Evolutionary conservation across 306 rosid species (phyloP).

Genomic region (Astragalus glycyphyllos): DNA sequence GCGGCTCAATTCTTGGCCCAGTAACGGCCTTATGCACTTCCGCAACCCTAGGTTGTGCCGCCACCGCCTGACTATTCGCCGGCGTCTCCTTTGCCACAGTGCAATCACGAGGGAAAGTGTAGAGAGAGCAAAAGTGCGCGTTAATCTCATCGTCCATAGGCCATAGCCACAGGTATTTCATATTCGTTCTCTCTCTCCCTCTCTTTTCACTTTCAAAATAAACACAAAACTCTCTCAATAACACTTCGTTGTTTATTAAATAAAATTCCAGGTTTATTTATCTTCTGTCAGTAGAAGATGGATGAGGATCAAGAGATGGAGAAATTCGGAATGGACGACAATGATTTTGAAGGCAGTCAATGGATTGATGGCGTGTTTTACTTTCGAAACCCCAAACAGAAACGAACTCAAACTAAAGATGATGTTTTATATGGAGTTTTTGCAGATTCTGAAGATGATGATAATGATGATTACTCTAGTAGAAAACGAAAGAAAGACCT

Average conservation of each 20-base stretch:
- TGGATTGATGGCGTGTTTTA: constrained; percentile 80
- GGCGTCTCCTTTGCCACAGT: no score
- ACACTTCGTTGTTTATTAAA: neutral
- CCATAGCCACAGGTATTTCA: no score
- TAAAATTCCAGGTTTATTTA: constrained; percentile 4
- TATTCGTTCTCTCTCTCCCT: neutral
- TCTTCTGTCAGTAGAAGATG: constrained; percentile 55
- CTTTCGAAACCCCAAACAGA: constrained; percentile 67
- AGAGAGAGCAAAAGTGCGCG: no score
- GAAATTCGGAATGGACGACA: constrained; percentile 75
- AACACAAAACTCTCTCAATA: neutral
- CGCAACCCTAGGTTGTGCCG: no score
- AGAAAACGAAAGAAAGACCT: constrained; percentile 67
- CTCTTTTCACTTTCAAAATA: neutral
- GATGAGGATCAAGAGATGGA: constrained; percentile 91
- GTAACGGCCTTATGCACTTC: no score
- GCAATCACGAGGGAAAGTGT: no score
- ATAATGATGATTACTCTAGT: constrained; percentile 51
- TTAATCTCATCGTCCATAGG: no score
- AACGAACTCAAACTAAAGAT: constrained; percentile 75
- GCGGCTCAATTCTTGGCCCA: no score
- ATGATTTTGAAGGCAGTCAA: constrained; percentile 78
- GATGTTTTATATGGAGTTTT: constrained; percentile 81
- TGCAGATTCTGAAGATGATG: constrained; percentile 60
- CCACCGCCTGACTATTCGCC: no score